A percentile compares a stretch with the other conserved stretches of the same genome.
Conservation (phyloP, 441 rosid genomes). For the Gossypium laxum region DNA sequence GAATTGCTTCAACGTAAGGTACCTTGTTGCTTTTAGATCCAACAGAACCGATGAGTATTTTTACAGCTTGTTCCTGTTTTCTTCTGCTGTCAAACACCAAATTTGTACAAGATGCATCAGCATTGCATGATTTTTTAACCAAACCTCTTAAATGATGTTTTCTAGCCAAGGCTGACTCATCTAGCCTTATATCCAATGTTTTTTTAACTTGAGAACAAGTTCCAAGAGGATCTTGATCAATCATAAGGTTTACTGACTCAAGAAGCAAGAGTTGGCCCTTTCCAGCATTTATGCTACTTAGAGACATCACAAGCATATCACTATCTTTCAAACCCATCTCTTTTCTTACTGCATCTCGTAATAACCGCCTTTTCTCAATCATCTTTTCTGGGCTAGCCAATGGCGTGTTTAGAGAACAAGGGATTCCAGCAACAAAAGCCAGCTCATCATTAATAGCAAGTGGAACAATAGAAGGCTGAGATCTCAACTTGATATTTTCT, state of each 20-base stretch:
- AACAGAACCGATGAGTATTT: constrained; percentile 85
- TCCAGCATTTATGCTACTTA: constrained; percentile 83
- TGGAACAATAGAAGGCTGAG: constrained; percentile 67
- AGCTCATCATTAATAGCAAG: constrained; percentile 86
- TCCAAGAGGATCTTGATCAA: constrained; percentile 30
- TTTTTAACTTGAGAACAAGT: constrained; percentile 28
- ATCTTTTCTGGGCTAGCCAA: constrained; percentile 49
- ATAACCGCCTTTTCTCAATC: constrained; percentile 44
- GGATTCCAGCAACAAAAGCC: constrained; percentile 77
- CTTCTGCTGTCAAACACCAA: constrained; percentile 26
- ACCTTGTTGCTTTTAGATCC: constrained; percentile 95
- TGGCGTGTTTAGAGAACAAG: constrained; percentile 62
- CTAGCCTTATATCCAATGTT: constrained; percentile 24
- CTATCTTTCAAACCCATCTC: constrained; percentile 65
- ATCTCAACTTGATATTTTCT: constrained; percentile 70
- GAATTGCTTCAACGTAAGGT: constrained; percentile 60
- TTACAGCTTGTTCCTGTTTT: constrained; percentile 36
- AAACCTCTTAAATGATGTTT: constrained; percentile 61
- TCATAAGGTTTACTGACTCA: constrained; percentile 46
- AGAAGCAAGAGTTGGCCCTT: constrained; percentile 86
- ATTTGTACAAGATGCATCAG: neutral
- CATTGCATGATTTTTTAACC: constrained; percentile 31
- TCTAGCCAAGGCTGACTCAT: constrained; percentile 29
- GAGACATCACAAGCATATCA: constrained; percentile 81
- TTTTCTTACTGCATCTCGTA: constrained; percentile 61